A percentile compares a stretch with the other conserved stretches of the same genome.
Evolutionary conservation across 306 rosid genomes (phyloP).

Genomic region (Datisca glomerata): DNA sequence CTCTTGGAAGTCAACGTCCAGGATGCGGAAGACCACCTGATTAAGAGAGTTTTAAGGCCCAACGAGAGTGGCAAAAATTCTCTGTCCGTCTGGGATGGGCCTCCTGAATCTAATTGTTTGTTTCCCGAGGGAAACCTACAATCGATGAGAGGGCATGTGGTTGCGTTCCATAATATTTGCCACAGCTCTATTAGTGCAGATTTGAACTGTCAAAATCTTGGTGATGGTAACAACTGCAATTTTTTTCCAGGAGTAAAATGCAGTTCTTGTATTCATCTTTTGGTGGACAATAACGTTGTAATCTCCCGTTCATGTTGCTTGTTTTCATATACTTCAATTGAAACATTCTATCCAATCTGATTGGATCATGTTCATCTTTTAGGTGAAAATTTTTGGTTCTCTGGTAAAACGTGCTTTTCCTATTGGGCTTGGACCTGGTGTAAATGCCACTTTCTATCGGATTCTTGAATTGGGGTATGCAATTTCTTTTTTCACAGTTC

Average conservation of each 20-base stretch:
- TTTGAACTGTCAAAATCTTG: slow-evolving; percentile 21
- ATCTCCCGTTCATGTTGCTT: slow-evolving; percentile 11
- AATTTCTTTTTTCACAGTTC: too few relatives aligned
- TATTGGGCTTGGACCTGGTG: slow-evolving; percentile 75
- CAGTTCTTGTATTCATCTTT: slow-evolving; percentile 57
- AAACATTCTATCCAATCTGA: neutral
- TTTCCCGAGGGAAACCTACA: slow-evolving; percentile 67
- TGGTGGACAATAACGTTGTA: slow-evolving; percentile 51
- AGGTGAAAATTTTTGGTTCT: slow-evolving; percentile 61
- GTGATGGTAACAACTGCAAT: slow-evolving; percentile 25
- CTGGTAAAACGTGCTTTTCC: slow-evolving; percentile 35
- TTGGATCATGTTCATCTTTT: slow-evolving; percentile 9
- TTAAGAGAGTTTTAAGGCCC: slow-evolving; percentile 22
- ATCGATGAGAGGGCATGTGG: slow-evolving; percentile 44
- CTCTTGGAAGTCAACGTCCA: slow-evolving; percentile 21
- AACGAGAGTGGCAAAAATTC: slow-evolving; percentile 19
- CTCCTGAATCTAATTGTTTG: slow-evolving; percentile 25
- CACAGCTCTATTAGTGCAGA: slow-evolving; percentile 26
- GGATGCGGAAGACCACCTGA: slow-evolving; percentile 19
- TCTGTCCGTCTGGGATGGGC: slow-evolving; percentile 11
- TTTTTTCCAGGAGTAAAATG: slow-evolving; percentile 22
- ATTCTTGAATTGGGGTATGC: slow-evolving; percentile 61
- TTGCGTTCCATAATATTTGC: slow-evolving; percentile 33
- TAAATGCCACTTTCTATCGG: slow-evolving; percentile 63
- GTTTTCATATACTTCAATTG: slow-evolving; percentile 9